A percentile compares a stretch with the other conserved stretches of the same genome.
phyloP scores from a whole-genome alignment of 2,329 filamentous ascomycete genomes.

The Venturia oleaginea region DNA sequence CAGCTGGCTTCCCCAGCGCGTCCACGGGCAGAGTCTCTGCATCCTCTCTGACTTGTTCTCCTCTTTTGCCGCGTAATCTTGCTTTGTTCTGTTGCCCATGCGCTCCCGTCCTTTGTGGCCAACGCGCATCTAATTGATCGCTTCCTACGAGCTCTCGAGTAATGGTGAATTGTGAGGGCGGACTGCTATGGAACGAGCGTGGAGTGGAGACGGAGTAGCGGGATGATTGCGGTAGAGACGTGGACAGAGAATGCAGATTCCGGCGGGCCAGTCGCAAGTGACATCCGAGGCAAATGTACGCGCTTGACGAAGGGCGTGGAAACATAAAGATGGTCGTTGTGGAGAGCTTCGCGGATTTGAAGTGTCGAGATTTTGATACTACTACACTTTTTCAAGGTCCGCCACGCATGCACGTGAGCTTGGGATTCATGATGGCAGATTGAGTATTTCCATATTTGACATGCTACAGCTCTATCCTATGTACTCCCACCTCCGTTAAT shows the following conservation, averaged over 20 bases:
- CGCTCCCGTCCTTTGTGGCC: neutral
- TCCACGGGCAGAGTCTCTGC: conserved; percentile 23
- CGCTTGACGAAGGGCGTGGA: conserved; percentile 26
- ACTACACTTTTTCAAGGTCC: neutral
- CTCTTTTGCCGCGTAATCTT: conserved; percentile 20
- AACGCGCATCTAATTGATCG: neutral
- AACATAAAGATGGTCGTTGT: conserved; percentile 23
- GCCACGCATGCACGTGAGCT: neutral
- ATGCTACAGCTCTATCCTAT: too few species aligned
- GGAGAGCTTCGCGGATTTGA: conserved; percentile 13
- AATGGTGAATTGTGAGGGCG: neutral
- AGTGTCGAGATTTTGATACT: neutral
- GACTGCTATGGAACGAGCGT: neutral
- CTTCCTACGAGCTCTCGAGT: conserved; percentile 15
- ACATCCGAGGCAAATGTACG: conserved; percentile 32
- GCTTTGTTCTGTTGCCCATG: conserved; percentile 17
- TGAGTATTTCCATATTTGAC: too few species aligned
- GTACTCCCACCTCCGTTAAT: neutral
- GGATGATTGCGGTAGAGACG: neutral
- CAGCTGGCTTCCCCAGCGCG: conserved; percentile 26
- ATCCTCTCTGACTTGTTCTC: conserved; percentile 20
- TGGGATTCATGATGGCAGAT: too few species aligned
- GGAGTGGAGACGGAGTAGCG: neutral
- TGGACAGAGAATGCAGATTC: conserved; percentile 17
- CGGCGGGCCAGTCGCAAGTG: conserved; percentile 23